phyloP scores from a whole-genome alignment of 2,329 filamentous ascomycete species.

The Thermochaetoides dissita region DNA sequence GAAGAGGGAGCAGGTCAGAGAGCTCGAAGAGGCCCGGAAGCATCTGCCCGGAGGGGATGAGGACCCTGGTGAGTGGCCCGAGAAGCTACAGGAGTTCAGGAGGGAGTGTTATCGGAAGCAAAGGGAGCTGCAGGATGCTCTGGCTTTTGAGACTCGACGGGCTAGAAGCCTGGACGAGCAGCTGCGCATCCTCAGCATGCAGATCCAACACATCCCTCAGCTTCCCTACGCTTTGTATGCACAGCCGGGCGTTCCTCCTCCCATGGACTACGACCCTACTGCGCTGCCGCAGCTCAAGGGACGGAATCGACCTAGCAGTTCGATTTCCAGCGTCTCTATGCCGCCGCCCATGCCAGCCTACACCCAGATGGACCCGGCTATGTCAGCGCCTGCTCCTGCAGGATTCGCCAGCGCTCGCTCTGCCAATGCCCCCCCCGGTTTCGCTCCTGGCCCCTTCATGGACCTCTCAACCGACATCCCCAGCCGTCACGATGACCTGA shows the following conservation, averaged over 20 bases:
- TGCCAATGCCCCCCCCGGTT: conserved; percentile 30
- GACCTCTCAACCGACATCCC: conserved; percentile 29
- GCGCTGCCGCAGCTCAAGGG: conserved; percentile 30
- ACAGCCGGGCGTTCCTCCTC: conserved; percentile 29
- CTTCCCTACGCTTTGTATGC: conserved; percentile 26
- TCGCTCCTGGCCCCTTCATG: conserved; percentile 40
- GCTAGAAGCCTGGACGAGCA: conserved; percentile 34
- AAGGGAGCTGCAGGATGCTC: conserved; percentile 37
- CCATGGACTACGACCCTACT: conserved; percentile 33
- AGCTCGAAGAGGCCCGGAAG: conserved; percentile 57
- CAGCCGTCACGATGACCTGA: conserved; percentile 43
- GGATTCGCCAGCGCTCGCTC: conserved; percentile 33
- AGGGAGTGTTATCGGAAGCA: conserved; percentile 39
- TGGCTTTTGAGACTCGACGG: conserved; percentile 34
- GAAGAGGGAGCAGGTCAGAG: conserved; percentile 56
- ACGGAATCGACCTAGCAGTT: conserved; percentile 34
- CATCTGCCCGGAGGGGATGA: conserved; percentile 47
- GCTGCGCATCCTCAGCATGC: conserved; percentile 31
- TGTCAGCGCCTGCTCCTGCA: conserved; percentile 21
- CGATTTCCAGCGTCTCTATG: conserved; percentile 29
- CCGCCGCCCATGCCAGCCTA: conserved; percentile 24
- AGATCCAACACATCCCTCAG: conserved; percentile 26
- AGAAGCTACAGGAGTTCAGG: conserved; percentile 36
- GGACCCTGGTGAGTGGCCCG: conserved; percentile 38
- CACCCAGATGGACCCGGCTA: conserved; percentile 24